Percentiles rank a stretch among this genome's conserved stretches.
phyloP scores from a whole-genome alignment of 345 rosid genomes.

The Salix exigua region DNA sequence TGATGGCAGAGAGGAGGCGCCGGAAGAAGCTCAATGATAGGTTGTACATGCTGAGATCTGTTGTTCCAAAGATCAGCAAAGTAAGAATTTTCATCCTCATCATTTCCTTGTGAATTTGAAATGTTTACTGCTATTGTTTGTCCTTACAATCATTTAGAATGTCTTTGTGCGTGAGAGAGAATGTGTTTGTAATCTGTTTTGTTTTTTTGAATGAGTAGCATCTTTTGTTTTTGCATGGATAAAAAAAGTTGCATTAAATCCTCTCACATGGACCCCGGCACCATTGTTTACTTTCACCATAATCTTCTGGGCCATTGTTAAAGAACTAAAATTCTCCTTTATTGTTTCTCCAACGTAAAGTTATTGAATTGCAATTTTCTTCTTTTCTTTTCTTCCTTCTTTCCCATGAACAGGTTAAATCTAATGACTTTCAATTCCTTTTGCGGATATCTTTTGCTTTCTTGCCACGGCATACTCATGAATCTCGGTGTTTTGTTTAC shows the following conservation, averaged over 20 bases:
- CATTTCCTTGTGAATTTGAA: slow-evolving; percentile 22
- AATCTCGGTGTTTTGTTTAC: background rate
- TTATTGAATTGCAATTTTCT: background rate
- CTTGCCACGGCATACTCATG: background rate
- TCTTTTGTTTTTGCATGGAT: slow-evolving; percentile 7
- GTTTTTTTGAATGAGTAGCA: background rate
- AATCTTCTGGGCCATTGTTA: background rate
- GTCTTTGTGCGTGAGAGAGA: background rate
- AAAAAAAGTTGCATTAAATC: slow-evolving; percentile 7
- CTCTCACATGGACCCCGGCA: slow-evolving; percentile 23
- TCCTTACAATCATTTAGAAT: slow-evolving; percentile 10
- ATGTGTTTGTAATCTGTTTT: background rate
- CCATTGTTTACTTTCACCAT: slow-evolving; percentile 1
- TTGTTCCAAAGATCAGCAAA: slow-evolving; percentile 98
- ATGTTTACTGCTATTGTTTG: background rate
- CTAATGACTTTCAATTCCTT: background rate
- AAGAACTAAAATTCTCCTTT: background rate
- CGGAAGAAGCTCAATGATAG: slow-evolving; percentile 63
- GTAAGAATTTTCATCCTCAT: slow-evolving; percentile 40
- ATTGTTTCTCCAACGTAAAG: background rate
- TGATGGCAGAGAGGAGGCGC: slow-evolving; percentile 71
- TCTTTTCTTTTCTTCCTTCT: background rate
- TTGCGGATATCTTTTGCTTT: background rate
- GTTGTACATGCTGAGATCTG: slow-evolving; percentile 84
- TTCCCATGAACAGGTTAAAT: background rate